Percentiles rank a stretch among this genome's conserved stretches.
Evolutionary conservation across 495 filamentous ascomycete species (phyloP).

Genomic region (Penicillium salamii): DNA sequence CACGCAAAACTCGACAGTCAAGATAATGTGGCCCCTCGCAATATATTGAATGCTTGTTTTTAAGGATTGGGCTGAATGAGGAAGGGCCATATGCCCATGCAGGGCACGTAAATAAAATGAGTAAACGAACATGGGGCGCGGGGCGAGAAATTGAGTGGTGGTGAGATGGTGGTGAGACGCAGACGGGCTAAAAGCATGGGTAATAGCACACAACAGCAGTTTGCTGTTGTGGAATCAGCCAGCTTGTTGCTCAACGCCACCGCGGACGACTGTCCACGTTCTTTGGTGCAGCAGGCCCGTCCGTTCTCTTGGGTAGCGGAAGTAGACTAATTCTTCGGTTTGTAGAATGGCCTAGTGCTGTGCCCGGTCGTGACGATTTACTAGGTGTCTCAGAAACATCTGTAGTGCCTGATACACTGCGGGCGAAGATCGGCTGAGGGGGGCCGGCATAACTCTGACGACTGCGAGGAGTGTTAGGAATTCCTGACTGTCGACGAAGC

Average conservation of each 20-base stretch:
- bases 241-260: constrained; percentile 23
- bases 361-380: constrained; percentile 40
- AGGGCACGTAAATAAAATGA: constrained; percentile 7
- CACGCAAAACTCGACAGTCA: constrained; percentile 27
- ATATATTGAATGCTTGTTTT: neutral
- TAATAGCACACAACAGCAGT: too few species aligned
- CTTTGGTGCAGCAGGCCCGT: constrained; percentile 24
- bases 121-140: neutral
- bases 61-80: constrained; percentile 13
- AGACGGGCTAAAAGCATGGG: too few species aligned
- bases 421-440: constrained; percentile 28
- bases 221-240: neutral
- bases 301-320: constrained; percentile 38
- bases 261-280: constrained; percentile 37
- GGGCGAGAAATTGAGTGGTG: neutral
- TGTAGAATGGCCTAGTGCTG: constrained; percentile 42
- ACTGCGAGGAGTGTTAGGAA: constrained; percentile 36
- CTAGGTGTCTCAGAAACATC: constrained; percentile 28
- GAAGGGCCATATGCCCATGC: constrained; percentile 9
- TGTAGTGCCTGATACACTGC: constrained; percentile 33
- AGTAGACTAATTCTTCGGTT: constrained; percentile 51
- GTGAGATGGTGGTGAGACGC: too few species aligned
- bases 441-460: constrained; percentile 42
- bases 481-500: constrained; percentile 29
- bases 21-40: constrained; percentile 8